Evolutionary conservation across 2,329 filamentous ascomycete species (phyloP).

Genomic region (Berkeleyomyces basicola): DNA sequence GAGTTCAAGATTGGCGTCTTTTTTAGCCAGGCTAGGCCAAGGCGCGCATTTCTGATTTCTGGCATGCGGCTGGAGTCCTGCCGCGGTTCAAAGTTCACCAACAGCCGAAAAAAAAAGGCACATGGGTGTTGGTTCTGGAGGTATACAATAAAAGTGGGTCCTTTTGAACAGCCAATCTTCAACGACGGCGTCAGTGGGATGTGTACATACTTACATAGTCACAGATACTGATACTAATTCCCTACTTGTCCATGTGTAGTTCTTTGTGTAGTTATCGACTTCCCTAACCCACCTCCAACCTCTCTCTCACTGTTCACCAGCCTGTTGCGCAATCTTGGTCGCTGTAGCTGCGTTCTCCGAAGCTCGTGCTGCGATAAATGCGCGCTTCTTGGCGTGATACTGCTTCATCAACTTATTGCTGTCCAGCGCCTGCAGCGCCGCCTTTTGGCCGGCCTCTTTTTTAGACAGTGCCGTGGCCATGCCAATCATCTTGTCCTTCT

Average conservation of each 20-base stretch:
- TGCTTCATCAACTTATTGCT: conserved; percentile 47
- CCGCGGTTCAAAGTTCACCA: conserved; percentile 3
- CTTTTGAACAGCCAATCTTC: background rate
- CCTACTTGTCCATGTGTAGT: no score
- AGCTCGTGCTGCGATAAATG: conserved; percentile 22
- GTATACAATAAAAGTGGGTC: background rate
- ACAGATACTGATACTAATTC: background rate
- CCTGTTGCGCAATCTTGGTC: background rate
- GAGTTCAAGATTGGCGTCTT: background rate
- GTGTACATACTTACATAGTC: background rate
- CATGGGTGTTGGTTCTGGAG: background rate
- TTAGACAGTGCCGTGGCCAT: conserved; percentile 48
- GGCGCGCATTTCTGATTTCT: background rate
- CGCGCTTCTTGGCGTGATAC: conserved; percentile 32
- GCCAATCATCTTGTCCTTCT: conserved; percentile 43
- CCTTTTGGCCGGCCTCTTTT: conserved; percentile 50
- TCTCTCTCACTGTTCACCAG: background rate
- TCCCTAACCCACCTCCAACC: no score
- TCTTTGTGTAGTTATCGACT: no score
- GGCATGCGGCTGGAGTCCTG: background rate
- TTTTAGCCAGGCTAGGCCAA: background rate
- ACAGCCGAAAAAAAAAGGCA: background rate
- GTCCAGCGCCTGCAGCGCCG: conserved; percentile 45
- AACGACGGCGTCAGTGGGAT: background rate
- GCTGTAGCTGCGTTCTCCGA: background rate